Evolutionary conservation across 2,329 filamentous ascomycete species (phyloP).

Genomic region (Fusarium solani-melongenae): DNA sequence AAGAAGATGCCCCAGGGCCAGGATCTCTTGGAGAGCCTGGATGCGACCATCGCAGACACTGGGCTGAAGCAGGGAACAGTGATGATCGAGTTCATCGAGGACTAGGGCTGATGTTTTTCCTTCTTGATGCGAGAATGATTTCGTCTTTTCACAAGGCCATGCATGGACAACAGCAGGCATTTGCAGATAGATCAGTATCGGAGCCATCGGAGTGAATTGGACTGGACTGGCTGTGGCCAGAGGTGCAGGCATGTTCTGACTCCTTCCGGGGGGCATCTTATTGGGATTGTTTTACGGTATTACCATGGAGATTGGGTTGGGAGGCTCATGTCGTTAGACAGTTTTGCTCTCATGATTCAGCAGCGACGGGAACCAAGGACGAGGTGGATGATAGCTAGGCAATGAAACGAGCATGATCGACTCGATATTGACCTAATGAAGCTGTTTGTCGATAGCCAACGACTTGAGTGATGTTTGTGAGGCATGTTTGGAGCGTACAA

Average conservation of each 20-base stretch:
- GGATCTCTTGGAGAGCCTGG: constrained; percentile 82
- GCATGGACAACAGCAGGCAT: constrained; percentile 28
- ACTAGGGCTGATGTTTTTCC: constrained; percentile 43
- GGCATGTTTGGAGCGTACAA: neutral
- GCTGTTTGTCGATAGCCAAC: neutral
- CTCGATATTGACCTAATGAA: neutral
- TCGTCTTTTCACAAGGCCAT: constrained; percentile 23
- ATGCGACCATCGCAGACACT: constrained; percentile 80
- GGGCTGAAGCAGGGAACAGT: constrained; percentile 93
- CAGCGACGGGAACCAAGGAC: neutral
- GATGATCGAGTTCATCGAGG: constrained; percentile 90
- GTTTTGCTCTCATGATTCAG: constrained; percentile 7
- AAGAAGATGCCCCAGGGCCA: constrained; percentile 81
- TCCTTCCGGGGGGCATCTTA: constrained; percentile 17
- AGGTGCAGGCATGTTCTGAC: constrained; percentile 22
- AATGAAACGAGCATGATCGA: constrained; percentile 6
- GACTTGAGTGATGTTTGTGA: neutral
- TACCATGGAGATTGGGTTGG: constrained; percentile 14
- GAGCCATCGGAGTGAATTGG: constrained; percentile 34
- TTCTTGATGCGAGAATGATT: constrained; percentile 7
- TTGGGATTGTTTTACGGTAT: constrained; percentile 16
- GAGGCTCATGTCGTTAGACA: constrained; percentile 33
- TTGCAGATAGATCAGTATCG: constrained; percentile 36
- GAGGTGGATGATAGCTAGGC: neutral
- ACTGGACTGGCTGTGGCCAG: constrained; percentile 20